phyloP scores from a whole-genome alignment of 805 yeast genomes.

The Candida khao-thaluensis region DNA sequence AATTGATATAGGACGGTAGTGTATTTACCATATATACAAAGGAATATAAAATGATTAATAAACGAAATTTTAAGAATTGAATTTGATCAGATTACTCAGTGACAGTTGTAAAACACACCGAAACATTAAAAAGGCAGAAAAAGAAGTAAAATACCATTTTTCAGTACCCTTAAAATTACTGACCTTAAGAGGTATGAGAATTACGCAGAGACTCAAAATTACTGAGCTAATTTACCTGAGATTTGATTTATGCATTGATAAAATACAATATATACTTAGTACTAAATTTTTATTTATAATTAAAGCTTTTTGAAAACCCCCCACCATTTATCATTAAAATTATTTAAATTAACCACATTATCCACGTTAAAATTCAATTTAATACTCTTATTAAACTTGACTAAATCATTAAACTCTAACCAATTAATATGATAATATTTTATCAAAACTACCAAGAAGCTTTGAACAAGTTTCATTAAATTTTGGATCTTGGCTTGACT shows the following conservation, averaged over 20 bases:
- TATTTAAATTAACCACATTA: slow-evolving; percentile 31
- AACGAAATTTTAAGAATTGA: too few relatives aligned
- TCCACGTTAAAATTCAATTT: slow-evolving; percentile 37
- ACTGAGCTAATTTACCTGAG: too few relatives aligned
- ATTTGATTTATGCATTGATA: neutral
- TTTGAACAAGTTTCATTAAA: slow-evolving; percentile 28
- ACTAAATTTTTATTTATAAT: neutral
- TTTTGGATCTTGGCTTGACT: slow-evolving; percentile 33
- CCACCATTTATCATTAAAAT: slow-evolving; percentile 41
- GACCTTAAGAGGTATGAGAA: too few relatives aligned
- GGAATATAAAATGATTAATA: too few relatives aligned
- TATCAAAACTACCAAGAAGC: slow-evolving; percentile 33
- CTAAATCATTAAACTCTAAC: slow-evolving; percentile 35
- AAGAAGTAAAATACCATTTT: too few relatives aligned
- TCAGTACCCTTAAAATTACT: too few relatives aligned
- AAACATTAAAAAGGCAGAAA: too few relatives aligned
- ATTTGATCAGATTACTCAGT: too few relatives aligned
- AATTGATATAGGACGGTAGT: too few relatives aligned
- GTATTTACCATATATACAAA: too few relatives aligned
- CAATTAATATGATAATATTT: slow-evolving; percentile 43
- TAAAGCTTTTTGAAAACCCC: slow-evolving; percentile 16
- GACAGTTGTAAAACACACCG: too few relatives aligned
- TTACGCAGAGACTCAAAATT: too few relatives aligned
- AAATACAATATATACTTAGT: neutral
- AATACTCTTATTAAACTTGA: slow-evolving; percentile 34